Evolutionary conservation across 2,329 filamentous ascomycete genomes (phyloP).

Genomic region (Epichloe amarillans): DNA sequence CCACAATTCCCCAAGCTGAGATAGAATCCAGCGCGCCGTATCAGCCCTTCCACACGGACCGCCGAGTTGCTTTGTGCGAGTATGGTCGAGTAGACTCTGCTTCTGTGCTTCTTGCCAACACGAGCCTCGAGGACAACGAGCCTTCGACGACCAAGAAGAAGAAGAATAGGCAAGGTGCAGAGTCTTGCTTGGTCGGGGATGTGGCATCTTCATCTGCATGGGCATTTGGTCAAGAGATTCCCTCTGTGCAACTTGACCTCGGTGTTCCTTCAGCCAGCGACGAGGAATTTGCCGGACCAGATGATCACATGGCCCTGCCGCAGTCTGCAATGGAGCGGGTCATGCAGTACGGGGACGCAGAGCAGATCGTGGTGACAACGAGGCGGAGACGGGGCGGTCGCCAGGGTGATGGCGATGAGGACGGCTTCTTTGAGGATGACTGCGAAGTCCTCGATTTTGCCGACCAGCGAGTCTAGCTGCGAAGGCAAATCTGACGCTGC

Average conservation of each 20-base stretch:
- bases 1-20: conserved; percentile 62
- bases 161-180: conserved; percentile 7
- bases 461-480: conserved; percentile 45
- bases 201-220: conserved; percentile 24
- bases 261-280: conserved; percentile 33
- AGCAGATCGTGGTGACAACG: conserved; percentile 74
- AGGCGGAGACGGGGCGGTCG: conserved; percentile 49
- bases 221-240: conserved; percentile 48
- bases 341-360: conserved; percentile 47
- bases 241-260: conserved; percentile 37
- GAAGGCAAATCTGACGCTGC: neutral
- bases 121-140: conserved; percentile 28
- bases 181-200: conserved; percentile 1
- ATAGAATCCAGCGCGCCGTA: conserved; percentile 94
- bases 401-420: conserved; percentile 41
- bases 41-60: conserved; percentile 89
- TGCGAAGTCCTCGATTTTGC: conserved; percentile 87
- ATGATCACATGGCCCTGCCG: conserved; percentile 46
- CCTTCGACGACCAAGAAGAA: conserved; percentile 20
- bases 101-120: conserved; percentile 27
- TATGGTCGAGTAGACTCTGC: conserved; percentile 31
- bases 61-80: conserved; percentile 65
- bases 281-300: conserved; percentile 37
- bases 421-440: conserved; percentile 84
- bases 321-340: conserved; percentile 52